phyloP scores from a whole-genome alignment of 2,329 filamentous ascomycete species.

The Calonectria crousiana region DNA sequence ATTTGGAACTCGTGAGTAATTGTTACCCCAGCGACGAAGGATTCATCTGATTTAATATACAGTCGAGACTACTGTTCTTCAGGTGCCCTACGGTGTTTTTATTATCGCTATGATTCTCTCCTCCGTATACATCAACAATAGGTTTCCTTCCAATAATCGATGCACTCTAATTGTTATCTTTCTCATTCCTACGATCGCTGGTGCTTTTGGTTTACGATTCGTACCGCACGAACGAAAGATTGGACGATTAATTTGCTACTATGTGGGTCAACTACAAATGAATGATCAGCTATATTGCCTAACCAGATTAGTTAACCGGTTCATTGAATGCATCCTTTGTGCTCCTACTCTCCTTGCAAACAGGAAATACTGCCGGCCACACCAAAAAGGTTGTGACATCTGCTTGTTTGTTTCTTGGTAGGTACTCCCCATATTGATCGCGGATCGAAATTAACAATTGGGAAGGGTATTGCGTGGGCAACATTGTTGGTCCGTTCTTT shows the following conservation, averaged over 20 bases:
- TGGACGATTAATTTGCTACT: background rate
- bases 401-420: background rate
- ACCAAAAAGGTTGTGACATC: background rate
- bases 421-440: background rate
- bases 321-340: background rate
- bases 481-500: background rate
- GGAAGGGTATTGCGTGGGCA: background rate
- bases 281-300: background rate
- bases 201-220: background rate
- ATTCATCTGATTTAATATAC: background rate
- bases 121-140: background rate
- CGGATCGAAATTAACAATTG: background rate
- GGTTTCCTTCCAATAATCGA: background rate
- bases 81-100: background rate
- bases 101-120: background rate
- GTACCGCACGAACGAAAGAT: background rate
- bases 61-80: background rate
- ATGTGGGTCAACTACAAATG: background rate
- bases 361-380: background rate
- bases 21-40: fast-evolving
- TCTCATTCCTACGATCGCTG: background rate
- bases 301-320: background rate
- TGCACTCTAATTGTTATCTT: background rate
- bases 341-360: background rate
- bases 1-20: background rate